Percentiles rank a stretch among this genome's conserved stretches.
These are phyloP conservation scores for Penicillium sp. DNA, from an alignment of 2,329 filamentous ascomycete genomes.

Conservation along the genomic window DNA sequence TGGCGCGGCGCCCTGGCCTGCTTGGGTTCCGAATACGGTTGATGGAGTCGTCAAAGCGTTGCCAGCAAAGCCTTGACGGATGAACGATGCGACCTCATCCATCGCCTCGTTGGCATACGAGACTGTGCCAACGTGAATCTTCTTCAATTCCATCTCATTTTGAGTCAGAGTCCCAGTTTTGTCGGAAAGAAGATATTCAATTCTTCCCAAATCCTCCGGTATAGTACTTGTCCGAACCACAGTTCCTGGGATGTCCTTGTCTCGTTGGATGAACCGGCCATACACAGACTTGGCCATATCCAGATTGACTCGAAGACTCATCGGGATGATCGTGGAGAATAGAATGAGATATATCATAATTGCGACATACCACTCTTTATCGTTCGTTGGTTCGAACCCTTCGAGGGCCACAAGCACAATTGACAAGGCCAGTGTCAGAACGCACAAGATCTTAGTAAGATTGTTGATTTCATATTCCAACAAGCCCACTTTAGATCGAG, in stretches of 20 bases:
- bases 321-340: conserved; percentile 98
- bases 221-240: conserved; percentile 96
- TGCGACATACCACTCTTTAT: conserved; percentile 78
- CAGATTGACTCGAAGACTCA: conserved; percentile 90
- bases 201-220: conserved; percentile 88
- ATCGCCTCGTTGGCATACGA: conserved; percentile 98
- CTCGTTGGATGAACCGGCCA: conserved; percentile 88
- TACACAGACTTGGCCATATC: conserved; percentile 97
- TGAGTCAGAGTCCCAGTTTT: conserved; percentile 98
- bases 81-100: conserved; percentile 87
- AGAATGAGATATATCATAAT: conserved; percentile 97
- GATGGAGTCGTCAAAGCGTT: conserved; percentile 65
- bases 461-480: conserved; percentile 96
- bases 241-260: conserved; percentile 82
- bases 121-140: conserved; percentile 95
- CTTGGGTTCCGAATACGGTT: conserved; percentile 60
- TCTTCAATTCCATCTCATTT: conserved; percentile 98
- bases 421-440: conserved; percentile 78
- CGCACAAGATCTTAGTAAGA: conserved; percentile 90
- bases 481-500: conserved; percentile 87
- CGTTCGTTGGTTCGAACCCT: conserved; percentile 59
- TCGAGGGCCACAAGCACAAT: conserved; percentile 83
- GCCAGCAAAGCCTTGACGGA: conserved; percentile 73
- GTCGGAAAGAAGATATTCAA: conserved; percentile 93
- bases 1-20: conserved; percentile 58